phyloP scores from a whole-genome alignment of 1,284 basidiomycete genomes.

The Ustilago tritici region DNA sequence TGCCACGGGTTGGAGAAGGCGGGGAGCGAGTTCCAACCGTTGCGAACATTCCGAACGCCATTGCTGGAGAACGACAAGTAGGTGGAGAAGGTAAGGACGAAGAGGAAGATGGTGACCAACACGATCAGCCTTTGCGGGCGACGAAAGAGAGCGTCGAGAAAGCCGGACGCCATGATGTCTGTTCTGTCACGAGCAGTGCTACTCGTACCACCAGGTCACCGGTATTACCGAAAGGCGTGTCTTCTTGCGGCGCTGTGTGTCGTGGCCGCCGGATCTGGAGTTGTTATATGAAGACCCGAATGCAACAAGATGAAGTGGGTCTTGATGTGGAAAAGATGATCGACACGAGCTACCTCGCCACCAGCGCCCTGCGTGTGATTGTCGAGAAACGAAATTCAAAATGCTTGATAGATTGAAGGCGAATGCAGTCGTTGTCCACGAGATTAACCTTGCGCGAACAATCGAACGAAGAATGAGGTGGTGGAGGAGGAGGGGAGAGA shows the following conservation, averaged over 20 bases:
- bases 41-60: conserved; percentile 40
- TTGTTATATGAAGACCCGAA: not conserved
- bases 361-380: not conserved
- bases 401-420: no score
- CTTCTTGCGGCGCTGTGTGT: not conserved
- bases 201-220: not conserved
- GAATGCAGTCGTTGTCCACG: no score
- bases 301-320: conserved; percentile 2
- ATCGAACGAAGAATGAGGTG: no score
- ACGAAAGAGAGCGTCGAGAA: conserved; percentile 55
- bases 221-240: not conserved
- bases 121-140: conserved; percentile 59
- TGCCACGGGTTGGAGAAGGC: conserved; percentile 41
- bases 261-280: no score
- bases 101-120: conserved; percentile 53
- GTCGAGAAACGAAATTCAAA: not conserved
- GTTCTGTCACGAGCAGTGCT: not conserved
- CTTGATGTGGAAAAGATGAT: not conserved
- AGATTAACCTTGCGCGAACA: no score
- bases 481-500: no score
- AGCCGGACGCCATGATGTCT: conserved; percentile 37
- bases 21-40: conserved; percentile 35
- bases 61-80: conserved; percentile 56
- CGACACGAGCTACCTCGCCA: not conserved
- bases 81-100: conserved; percentile 54